phyloP scores from a whole-genome alignment of 225 moss, liverwort and hornwort species.

The Sphagnum contortum region DNA sequence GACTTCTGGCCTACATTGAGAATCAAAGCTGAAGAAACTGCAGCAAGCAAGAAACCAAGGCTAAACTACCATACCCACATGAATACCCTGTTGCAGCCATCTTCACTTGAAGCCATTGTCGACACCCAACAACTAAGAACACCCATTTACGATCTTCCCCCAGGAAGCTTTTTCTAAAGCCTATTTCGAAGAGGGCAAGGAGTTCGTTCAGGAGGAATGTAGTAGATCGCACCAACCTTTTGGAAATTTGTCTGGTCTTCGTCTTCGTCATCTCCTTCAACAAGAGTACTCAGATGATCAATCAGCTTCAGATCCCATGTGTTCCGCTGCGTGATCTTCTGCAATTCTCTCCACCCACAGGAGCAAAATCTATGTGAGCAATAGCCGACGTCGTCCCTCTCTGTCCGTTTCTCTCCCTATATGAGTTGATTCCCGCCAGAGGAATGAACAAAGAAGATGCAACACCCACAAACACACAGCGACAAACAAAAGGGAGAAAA shows the following conservation, averaged over 20 bases:
- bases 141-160: not conserved
- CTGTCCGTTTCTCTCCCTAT: not conserved
- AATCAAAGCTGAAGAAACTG: not conserved
- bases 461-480: not conserved
- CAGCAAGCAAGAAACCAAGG: not conserved
- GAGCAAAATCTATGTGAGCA: not conserved
- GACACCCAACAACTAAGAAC: not conserved
- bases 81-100: slow-evolving; percentile 1
- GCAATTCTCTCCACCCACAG: slow-evolving; percentile 12
- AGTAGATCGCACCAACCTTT: slow-evolving; percentile 25
- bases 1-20: too few species aligned
- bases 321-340: slow-evolving; percentile 96
- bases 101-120: not conserved
- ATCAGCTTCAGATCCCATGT: slow-evolving; percentile 90
- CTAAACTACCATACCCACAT: not conserved
- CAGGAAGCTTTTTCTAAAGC: not conserved
- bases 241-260: slow-evolving; percentile 85
- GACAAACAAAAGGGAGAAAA: not conserved
- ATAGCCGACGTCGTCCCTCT: not conserved
- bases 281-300: slow-evolving; percentile 86
- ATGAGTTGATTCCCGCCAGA: not conserved
- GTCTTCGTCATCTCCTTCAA: slow-evolving; percentile 67
- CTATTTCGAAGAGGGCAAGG: slow-evolving; percentile 1
- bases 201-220: too few species aligned
- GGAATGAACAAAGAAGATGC: not conserved